Base-by-base conservation (phyloP, 2,329 filamentous ascomycete species). In the Colletotrichum sp. region DNA sequence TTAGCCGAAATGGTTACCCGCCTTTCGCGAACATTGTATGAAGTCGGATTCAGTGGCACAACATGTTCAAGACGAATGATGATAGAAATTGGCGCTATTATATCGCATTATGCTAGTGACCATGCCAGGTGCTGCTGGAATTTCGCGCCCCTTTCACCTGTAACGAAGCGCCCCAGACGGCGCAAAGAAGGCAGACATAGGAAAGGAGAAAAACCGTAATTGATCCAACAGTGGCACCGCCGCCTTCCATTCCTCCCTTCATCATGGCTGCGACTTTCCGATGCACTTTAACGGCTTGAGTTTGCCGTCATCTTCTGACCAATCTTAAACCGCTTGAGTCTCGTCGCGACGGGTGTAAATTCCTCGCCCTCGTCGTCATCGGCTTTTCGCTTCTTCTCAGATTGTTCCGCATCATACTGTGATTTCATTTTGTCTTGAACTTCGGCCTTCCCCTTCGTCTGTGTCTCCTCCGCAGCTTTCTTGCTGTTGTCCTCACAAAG, bases 401-500 rank as follows among this genome's bases (percentile, higher is more conserved):
- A 24, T 59, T 59, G 7, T 26, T 26, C 43, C n/a, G 10, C 18
- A 21, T 48, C n/a, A 48, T 48, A 0, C 43, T 1, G 43, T 13
- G n/a, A 6, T 13, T 0, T 1, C n/a, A 7, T 0, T 0, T 13
- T 1, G 18, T 21, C 43, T 48, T 48, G n/a, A 48, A 4, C 55
- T 16, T 59, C 55, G 7, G 14, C 55, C 0, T 59, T 3, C 0
- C 7, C 21, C 24, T 2, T 59, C 21, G 16, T 16, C 21, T 1
- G 0, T 0, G 7, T 10, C 24, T 28, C 55, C 8, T 57, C 26
- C 0, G 24, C 24, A 14, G 13, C 24, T 16, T 59, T 28, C 14
- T 12, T 48, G 43, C 1, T 13, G 0, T 48, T 21, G 18, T 7
- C 43, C 43, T 48, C 43, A 0, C n/a, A 0, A 21, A 21, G 10